Conservation (phyloP, 371 early-diverging fungal species). For the Mortierella sp. region DNA sequence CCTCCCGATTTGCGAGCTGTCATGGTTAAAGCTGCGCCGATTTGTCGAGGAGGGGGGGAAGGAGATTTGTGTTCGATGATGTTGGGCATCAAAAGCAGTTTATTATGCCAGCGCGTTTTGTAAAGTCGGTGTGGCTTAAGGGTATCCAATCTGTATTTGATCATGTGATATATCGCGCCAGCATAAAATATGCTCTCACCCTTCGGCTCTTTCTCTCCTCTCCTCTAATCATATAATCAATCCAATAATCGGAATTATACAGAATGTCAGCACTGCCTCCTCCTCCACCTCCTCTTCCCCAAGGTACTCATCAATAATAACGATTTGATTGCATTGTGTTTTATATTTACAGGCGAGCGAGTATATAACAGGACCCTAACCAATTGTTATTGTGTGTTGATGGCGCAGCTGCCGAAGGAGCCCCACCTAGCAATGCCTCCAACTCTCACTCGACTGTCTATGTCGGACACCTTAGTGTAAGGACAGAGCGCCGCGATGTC, state of each 20-base stretch:
- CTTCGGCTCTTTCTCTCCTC: neutral
- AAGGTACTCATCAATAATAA: constrained; percentile 24
- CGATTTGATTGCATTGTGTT: no score
- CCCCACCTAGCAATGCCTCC: constrained; percentile 28
- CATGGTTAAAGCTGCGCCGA: constrained; percentile 24
- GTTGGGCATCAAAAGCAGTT: no score
- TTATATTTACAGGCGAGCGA: no score
- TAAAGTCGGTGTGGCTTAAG: neutral
- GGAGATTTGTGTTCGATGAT: neutral
- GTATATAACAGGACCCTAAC: no score
- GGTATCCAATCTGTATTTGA: neutral
- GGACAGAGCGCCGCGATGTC: constrained; percentile 59
- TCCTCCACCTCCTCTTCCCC: constrained; percentile 50
- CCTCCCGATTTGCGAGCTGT: constrained; percentile 55
- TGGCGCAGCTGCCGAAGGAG: constrained; percentile 38
- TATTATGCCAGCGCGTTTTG: no score
- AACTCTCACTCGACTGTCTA: constrained; percentile 53
- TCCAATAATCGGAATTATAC: neutral
- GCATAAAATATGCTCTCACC: neutral
- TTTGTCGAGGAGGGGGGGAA: neutral
- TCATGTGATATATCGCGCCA: constrained; percentile 9
- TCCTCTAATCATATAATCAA: neutral
- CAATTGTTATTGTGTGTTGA: neutral
- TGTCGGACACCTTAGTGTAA: constrained; percentile 57
- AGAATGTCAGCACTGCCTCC: constrained; percentile 41